Base-by-base conservation (phyloP, 2,329 filamentous ascomycete genomes). In the Byssoonygena ceratinophila region DNA sequence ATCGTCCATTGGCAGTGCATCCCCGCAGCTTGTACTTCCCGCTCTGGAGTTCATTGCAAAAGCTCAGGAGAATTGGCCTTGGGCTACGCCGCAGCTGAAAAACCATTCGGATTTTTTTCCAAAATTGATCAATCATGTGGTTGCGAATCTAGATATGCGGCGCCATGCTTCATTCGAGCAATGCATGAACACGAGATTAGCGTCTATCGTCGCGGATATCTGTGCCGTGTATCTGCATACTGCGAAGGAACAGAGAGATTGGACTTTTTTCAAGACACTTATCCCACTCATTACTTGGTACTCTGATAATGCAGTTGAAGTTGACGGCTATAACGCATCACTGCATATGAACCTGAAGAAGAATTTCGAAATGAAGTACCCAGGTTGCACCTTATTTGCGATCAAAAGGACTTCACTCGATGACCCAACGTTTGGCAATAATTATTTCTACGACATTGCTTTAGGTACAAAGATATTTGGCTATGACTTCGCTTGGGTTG, bases 51-150 rank as follows among this genome's bases (percentile, higher is more conserved):
- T 97, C 65, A 81, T 96, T 34, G 82, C 87, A 1, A 82, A 85
- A 2, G 87, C 91, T 3, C 90, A 96, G 64, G 92, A 95, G 66
- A 87, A 89, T 64, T 97, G 91, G 91, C 85, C 90, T 1, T 95
- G 91, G 87, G 90, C 88, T 1, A 89, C 94, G 53, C 84, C 87
- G 53, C 82, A 85, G 36, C 73, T 94, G 32, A 81, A 85, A 56
- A 83, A 83, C 54, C 85, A 94, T 61, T 76, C 79, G 0, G 74
- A 75, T 0, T 91, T 95, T 61, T 77, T 96, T 53, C 75, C 80
- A 39, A 80, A 81, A 52, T 76, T 95, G 16, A 78, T 86, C 16
- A 75, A 77, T 3, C 92, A 87, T 64, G 77, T 29, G 4, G 27
- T 92, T 31, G 72, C 75, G 8, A 81, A 78, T 57, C 66, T 78